Conservation (phyloP, 2,329 filamentous ascomycete species). For the Fusarium penzigii region DNA sequence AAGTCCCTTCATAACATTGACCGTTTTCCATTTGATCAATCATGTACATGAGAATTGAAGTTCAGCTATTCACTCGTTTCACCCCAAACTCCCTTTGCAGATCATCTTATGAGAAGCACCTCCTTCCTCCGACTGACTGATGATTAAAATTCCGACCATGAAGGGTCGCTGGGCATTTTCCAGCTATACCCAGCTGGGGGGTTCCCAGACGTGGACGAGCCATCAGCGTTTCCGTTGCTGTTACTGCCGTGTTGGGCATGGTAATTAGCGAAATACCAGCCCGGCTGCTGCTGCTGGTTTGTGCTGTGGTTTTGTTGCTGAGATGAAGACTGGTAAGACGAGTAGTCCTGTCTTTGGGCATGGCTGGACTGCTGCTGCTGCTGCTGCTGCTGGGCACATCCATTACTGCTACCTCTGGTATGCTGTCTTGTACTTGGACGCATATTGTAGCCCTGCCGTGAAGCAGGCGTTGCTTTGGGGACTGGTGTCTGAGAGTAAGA, state of each 20-base stretch:
- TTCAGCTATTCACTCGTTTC: too few relatives aligned
- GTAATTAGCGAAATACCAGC: conserved; percentile 32
- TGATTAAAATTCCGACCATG: neutral
- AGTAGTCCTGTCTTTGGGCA: conserved; percentile 12
- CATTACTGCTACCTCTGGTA: conserved; percentile 12
- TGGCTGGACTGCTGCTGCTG: conserved; percentile 15
- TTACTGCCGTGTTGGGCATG: neutral
- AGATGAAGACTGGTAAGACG: neutral
- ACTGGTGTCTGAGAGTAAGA: conserved; percentile 16
- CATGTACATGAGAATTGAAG: too few relatives aligned
- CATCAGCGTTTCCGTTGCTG: neutral
- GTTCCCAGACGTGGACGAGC: conserved; percentile 16
- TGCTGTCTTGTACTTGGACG: conserved; percentile 11
- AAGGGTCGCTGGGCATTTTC: conserved; percentile 16
- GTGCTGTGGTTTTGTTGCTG: conserved; percentile 18
- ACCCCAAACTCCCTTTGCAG: too few relatives aligned
- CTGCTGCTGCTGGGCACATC: conserved; percentile 20
- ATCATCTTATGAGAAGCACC: too few relatives aligned
- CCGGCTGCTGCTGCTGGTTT: conserved; percentile 19
- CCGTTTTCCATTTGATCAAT: too few relatives aligned
- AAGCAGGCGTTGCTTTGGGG: conserved; percentile 9
- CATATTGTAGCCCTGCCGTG: conserved; percentile 27
- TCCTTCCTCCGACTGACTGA: too few relatives aligned
- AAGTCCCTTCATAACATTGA: too few relatives aligned
- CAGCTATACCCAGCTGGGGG: conserved; percentile 30